Evolutionary conservation across 768 basidiomycete species (phyloP).

Genomic region (Pluteus cervinus): DNA sequence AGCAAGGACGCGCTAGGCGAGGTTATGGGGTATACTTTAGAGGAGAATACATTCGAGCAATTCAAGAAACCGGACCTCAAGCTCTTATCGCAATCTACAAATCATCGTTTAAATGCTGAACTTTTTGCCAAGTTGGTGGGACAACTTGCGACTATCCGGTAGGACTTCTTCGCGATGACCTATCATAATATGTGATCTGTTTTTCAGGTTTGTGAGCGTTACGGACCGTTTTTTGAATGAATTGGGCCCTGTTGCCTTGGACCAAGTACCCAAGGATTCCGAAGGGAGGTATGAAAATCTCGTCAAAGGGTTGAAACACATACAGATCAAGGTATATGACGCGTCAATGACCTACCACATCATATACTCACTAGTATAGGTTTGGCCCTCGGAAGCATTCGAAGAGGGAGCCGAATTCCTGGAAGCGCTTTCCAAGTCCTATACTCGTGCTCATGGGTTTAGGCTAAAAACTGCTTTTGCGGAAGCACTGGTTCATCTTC

Average conservation of each 20-base stretch:
- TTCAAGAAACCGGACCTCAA: conserved; percentile 70
- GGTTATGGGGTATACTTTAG: conserved; percentile 70
- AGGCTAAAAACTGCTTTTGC: conserved; percentile 82
- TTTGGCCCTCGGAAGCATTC: conserved; percentile 90
- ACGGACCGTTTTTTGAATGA: conserved; percentile 87
- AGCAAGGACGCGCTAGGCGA: conserved; percentile 78
- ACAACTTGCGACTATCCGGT: conserved; percentile 78
- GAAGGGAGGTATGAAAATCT: conserved; percentile 84
- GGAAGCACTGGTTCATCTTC: conserved; percentile 65
- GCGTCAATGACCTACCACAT: conserved; percentile 1
- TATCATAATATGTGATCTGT: background rate
- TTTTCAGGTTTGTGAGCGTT: conserved; percentile 77
- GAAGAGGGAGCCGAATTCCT: conserved; percentile 92
- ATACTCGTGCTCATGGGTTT: conserved; percentile 77
- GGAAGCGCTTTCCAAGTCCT: conserved; percentile 76
- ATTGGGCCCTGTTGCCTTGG: conserved; percentile 65
- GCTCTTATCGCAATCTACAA: conserved; percentile 57
- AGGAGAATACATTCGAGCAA: conserved; percentile 85
- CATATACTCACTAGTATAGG: conserved; percentile 43
- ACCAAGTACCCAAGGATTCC: conserved; percentile 72
- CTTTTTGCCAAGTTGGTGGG: conserved; percentile 82
- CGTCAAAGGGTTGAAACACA: conserved; percentile 71
- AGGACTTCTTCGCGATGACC: conserved; percentile 13
- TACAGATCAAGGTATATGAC: conserved; percentile 67
- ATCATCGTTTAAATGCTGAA: conserved; percentile 77